These are phyloP conservation scores for Mercurialis annua DNA, from an alignment of 345 rosid genomes.

Conservation along the genomic window DNA sequence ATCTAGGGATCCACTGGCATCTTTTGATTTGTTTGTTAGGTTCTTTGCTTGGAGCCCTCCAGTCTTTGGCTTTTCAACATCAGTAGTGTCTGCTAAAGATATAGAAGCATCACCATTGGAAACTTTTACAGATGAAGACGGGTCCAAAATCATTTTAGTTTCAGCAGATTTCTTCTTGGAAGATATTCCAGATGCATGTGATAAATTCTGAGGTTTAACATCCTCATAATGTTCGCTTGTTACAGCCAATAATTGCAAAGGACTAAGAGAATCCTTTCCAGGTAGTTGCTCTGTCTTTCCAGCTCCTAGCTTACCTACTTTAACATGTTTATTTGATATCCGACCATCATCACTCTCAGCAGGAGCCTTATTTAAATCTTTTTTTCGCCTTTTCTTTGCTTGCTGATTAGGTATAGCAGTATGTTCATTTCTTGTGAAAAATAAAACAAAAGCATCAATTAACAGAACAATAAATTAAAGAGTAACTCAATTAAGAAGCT, in stretches of 20 bases:
- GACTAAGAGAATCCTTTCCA: slow-evolving; percentile 32
- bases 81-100: slow-evolving; percentile 37
- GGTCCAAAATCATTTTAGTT: slow-evolving; percentile 37
- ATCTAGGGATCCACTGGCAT: slow-evolving; percentile 41
- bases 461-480: neutral
- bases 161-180: slow-evolving; percentile 58
- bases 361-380: slow-evolving; percentile 49
- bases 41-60: slow-evolving; percentile 41
- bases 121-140: slow-evolving; percentile 38
- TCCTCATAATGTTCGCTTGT: slow-evolving; percentile 31
- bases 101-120: slow-evolving; percentile 43
- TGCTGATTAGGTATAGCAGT: slow-evolving; percentile 50
- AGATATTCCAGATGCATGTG: slow-evolving; percentile 37
- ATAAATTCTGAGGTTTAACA: slow-evolving; percentile 42
- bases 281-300: slow-evolving; percentile 35
- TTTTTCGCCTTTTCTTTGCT: slow-evolving; percentile 80
- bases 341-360: slow-evolving; percentile 47
- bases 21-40: slow-evolving; percentile 49
- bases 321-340: slow-evolving; percentile 50
- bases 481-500: neutral
- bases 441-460: slow-evolving; percentile 21
- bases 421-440: slow-evolving; percentile 50
- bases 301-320: slow-evolving; percentile 41
- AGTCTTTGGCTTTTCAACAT: slow-evolving; percentile 48
- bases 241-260: slow-evolving; percentile 33